Conservation (phyloP, 345 rosid species). For the Ceriops zippeliana region DNA sequence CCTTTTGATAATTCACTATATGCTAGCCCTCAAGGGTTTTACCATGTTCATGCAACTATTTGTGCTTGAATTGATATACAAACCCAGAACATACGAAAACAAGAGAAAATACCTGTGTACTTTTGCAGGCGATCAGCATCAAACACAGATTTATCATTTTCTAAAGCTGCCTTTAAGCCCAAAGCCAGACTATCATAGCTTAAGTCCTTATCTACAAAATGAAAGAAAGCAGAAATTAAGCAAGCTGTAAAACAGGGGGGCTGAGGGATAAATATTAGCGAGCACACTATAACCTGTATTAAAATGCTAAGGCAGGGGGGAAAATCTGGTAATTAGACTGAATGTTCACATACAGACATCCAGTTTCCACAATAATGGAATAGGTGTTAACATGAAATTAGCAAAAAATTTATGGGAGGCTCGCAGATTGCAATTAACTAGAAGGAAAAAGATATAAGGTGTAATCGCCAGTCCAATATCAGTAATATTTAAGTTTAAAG, state of each 20-base stretch:
- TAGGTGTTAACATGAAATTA: too few species aligned
- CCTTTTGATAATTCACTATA: too few species aligned
- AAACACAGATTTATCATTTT: slow-evolving; percentile 59
- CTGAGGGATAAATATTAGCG: background rate
- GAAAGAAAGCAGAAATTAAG: background rate
- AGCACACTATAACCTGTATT: background rate
- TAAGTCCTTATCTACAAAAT: slow-evolving; percentile 49
- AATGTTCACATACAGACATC: background rate
- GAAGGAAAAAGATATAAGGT: too few species aligned
- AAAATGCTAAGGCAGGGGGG: background rate
- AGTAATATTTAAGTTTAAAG: too few species aligned
- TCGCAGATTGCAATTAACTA: too few species aligned
- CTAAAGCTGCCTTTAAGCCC: slow-evolving; percentile 66
- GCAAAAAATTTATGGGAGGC: too few species aligned
- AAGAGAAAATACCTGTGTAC: slow-evolving; percentile 45
- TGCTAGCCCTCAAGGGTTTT: too few species aligned
- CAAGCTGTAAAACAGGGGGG: background rate
- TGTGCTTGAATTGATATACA: background rate
- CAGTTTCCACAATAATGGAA: too few species aligned
- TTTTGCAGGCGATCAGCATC: slow-evolving; percentile 68
- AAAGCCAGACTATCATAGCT: slow-evolving; percentile 58
- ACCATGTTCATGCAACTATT: too few species aligned
- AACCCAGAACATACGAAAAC: background rate
- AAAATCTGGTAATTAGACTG: background rate
- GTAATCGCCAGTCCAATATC: too few species aligned